Evolutionary conservation across 202 grass and related monocot genomes (phyloP), one percentile per base, ranked within the genome.

Genomic region (Sporobolus alterniflorus): DNA sequence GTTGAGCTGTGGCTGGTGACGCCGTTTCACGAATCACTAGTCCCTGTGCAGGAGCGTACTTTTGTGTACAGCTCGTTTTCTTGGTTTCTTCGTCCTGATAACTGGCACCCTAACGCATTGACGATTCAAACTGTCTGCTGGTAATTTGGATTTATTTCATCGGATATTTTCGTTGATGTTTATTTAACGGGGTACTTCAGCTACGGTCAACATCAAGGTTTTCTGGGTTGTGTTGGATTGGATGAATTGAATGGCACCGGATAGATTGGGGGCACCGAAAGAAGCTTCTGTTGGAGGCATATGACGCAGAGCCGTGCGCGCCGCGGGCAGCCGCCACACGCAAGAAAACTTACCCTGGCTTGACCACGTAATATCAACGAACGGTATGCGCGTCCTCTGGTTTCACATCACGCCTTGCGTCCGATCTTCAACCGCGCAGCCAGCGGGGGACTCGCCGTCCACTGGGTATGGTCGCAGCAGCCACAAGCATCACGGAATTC

Each of bases 291-390:
- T 40, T 34, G 20, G n/a, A 25, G 52, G 52, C 21, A 9, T 9
- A 9, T 1, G 6, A 9, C 14, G 15, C 4, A 26, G 24, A 60
- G 56, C 22, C 24, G 22, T 60, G 55, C 51, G n/a, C n/a, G n/a
- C n/a, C n/a, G n/a, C n/a, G n/a, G n/a, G n/a, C n/a, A n/a, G 20
- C 21, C 14, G 13, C 25, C 2, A 1, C 9, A 36, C 47, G 63
- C 55, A 34, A 55, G n/a, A 67, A 8, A 54, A 67, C 11, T 67
- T 51, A 6, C 63, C 25, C 32, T 54, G 7, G 32, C 13, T 54
- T 79, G 76, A 68, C 76, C 50, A 61, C 57, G 26, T 33, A 20
- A 71, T 49, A 42, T 71, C 42, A 49, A 28, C 42, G 13, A 40
- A 9, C 21, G 30, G 21, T 6, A 31, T 49, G 51, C 39, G 15